Conservation (phyloP, 2,329 filamentous ascomycete species). For the Aspergillus transmontanensis region DNA sequence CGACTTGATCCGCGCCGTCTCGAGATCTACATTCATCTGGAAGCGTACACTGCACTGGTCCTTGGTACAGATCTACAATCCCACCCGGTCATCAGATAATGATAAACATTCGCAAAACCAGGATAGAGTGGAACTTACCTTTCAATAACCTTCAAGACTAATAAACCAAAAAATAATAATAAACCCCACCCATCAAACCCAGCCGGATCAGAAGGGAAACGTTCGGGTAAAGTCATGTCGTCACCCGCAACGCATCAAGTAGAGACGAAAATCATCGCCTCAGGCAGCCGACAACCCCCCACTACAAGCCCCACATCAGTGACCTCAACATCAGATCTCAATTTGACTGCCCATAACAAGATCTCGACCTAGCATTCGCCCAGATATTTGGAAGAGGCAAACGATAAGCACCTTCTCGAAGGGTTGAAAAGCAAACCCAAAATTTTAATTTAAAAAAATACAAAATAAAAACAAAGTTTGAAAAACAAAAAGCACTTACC, state of each 20-base stretch:
- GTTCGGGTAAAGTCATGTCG: constrained; percentile 12
- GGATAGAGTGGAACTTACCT: neutral
- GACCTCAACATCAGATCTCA: neutral
- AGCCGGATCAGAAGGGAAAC: neutral
- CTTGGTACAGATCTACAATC: neutral
- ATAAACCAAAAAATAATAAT: neutral
- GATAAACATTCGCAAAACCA: neutral
- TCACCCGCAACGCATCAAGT: neutral
- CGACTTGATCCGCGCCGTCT: constrained; percentile 33
- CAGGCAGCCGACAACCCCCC: neutral
- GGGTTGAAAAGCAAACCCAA: neutral
- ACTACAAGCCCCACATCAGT: neutral
- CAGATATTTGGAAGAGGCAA: neutral
- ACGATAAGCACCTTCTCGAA: neutral
- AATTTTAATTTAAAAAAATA: no score
- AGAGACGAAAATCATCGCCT: neutral
- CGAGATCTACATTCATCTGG: constrained; percentile 23
- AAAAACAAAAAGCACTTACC: neutral
- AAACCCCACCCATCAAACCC: neutral
- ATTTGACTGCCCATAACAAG: neutral
- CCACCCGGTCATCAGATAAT: neutral
- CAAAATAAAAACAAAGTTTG: neutral
- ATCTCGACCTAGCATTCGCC: neutral
- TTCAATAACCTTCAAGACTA: neutral
- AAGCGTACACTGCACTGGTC: neutral